These are phyloP conservation scores for Penicillium lagena DNA, from an alignment of 495 filamentous ascomycete species.

Conservation along the genomic window DNA sequence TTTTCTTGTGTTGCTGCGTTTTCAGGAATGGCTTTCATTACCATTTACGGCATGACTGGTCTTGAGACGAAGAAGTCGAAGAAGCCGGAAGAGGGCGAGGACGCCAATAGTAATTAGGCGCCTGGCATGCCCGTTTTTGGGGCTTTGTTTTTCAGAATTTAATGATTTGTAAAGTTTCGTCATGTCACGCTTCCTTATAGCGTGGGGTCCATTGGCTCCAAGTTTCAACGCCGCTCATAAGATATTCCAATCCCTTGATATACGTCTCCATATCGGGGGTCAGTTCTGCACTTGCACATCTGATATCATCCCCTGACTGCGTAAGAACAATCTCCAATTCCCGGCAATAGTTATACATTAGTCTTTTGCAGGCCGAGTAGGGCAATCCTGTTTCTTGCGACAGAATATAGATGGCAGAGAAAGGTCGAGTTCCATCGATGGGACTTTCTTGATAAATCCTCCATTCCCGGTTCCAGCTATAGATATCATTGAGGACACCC, in stretches of 20 bases:
- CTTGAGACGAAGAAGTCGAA: slow-evolving; percentile 7
- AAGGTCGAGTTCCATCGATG: slow-evolving; percentile 13
- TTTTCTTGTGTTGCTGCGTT: slow-evolving; percentile 67
- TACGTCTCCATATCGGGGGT: slow-evolving; percentile 11
- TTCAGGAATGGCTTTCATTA: slow-evolving; percentile 63
- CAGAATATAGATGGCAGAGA: slow-evolving; percentile 14
- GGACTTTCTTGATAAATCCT: slow-evolving; percentile 5
- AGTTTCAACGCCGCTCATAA: slow-evolving; percentile 16
- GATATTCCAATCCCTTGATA: slow-evolving; percentile 11
- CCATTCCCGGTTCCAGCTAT: slow-evolving; percentile 19
- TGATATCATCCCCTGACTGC: background rate
- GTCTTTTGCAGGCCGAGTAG: slow-evolving; percentile 12
- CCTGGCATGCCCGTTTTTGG: too few species aligned
- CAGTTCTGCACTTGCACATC: background rate
- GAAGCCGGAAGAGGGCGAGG: background rate
- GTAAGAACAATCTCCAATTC: slow-evolving; percentile 11
- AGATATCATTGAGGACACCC: slow-evolving; percentile 16
- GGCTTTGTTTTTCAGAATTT: too few species aligned
- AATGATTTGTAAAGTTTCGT: too few species aligned
- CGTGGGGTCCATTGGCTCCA: slow-evolving; percentile 19
- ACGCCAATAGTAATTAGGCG: background rate
- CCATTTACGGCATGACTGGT: slow-evolving; percentile 52
- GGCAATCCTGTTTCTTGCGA: slow-evolving; percentile 14
- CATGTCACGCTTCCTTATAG: background rate
- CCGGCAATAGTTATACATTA: slow-evolving; percentile 14